Base-by-base conservation (phyloP, 129 eudicot species). In the Lactuca saligna region DNA sequence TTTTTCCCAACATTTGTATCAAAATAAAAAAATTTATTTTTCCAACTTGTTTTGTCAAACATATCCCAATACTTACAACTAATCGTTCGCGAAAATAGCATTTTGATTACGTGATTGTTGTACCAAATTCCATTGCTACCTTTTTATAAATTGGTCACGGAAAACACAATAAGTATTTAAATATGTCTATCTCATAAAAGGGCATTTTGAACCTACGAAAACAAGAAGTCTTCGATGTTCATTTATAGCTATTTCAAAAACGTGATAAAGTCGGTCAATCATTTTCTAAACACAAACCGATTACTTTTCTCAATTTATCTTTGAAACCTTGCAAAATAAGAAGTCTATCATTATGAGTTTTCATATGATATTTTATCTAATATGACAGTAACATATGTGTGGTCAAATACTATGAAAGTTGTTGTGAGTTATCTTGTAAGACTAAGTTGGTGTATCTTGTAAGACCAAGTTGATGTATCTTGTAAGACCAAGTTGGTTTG, bases 381-480 rank as follows among this genome's bases (percentile, higher is more conserved):
- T 37, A 13, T 63, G 68, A 63, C n/a, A 17, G 1, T 15, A 37
- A 61, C 66, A 37, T 61, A 14, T 35, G 66, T 13, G 2, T 33
- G 38, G 65, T 60, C 65, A 34, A 60, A 61, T 61, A 16, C 51
- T 62, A 62, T 35, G 15, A 37, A 62, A 62, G 33, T 62, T 62
- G 66, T 4, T 31, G 51, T 46, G 51, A 62, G 51, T 6, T 62
- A 62, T 62, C 51, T 62, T 62, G 51, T 4, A 62, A 62, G 66
- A 62, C 66, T 50, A n/a, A 62, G 25, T 57, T 57, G 32, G n/a
- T 11, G 65, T 11, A 62, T 62, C 51, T 62, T 62, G 33, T 4
- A 62, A 62, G 66, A 62, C 66, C 66, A 62, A 62, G 33, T 62
- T 62, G 65, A 62, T 32, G 20, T 62, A 62, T 62, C 51, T 62